These are phyloP conservation scores for Leptographium wingfieldii DNA, from an alignment of 2,329 filamentous ascomycete species.

Conservation along the genomic window DNA sequence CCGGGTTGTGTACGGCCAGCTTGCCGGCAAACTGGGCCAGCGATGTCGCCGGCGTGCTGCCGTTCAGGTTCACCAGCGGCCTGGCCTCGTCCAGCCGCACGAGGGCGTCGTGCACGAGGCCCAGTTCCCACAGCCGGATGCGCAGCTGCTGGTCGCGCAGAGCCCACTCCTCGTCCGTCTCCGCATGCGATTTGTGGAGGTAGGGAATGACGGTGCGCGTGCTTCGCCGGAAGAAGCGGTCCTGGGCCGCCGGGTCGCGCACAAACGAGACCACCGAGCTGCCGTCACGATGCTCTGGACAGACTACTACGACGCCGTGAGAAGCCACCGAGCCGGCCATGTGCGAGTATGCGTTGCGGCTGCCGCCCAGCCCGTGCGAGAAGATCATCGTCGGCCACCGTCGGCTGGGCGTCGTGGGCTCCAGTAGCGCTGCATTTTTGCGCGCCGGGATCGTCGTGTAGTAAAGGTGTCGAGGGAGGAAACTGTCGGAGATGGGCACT, in stretches of 20 bases:
- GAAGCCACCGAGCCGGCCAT: constrained; percentile 66
- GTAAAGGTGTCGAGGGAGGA: constrained; percentile 58
- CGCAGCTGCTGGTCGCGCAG: constrained; percentile 59
- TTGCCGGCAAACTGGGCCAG: constrained; percentile 47
- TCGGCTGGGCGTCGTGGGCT: constrained; percentile 30
- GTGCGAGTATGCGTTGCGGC: constrained; percentile 76
- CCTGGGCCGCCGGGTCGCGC: constrained; percentile 42
- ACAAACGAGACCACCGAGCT: constrained; percentile 65
- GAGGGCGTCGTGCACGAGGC: constrained; percentile 55
- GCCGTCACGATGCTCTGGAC: constrained; percentile 73
- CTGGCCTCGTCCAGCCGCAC: constrained; percentile 48
- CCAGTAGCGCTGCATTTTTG: constrained; percentile 55
- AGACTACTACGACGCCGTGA: constrained; percentile 68
- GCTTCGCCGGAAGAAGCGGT: constrained; percentile 22
- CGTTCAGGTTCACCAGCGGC: constrained; percentile 40
- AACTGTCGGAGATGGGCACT: constrained; percentile 26
- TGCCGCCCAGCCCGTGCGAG: constrained; percentile 73
- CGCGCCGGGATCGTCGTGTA: constrained; percentile 61
- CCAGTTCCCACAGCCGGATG: constrained; percentile 68
- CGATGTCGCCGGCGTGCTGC: constrained; percentile 28
- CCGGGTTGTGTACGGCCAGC: constrained; percentile 58
- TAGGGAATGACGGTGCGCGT: constrained; percentile 31
- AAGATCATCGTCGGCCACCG: constrained; percentile 77
- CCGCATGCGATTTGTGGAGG: constrained; percentile 45
- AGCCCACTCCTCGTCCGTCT: constrained; percentile 51